Evolutionary conservation across 495 filamentous ascomycete species (phyloP), one percentile per base, ranked within the genome.

Genomic region (Chaetomium cochliodes): DNA sequence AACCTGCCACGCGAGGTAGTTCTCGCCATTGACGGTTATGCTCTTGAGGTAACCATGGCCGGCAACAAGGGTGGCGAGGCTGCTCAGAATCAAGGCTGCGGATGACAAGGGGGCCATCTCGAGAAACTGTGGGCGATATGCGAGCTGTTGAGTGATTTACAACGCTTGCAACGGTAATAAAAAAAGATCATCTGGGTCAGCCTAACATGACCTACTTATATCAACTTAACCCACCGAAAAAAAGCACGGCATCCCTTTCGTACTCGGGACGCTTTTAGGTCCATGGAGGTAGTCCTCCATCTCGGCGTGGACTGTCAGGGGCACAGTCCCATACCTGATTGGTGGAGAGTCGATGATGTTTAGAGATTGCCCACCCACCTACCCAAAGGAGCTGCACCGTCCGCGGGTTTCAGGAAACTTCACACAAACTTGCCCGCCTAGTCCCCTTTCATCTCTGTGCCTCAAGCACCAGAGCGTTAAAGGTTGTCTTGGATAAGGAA

Each of bases 1-100:
- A 37, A 70, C 66, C 60, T 71, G 58, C 63, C 66, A 71, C 1
- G 63, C 69, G 16, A 62, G 63, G 28, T 71, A 72, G 39, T 62
- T 61, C 49, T 69, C 51, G 55, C 60, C 61, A 25, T 61, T 62
- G 53, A 68, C 61, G 20, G 65, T 65, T 39, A 72, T 65, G 53
- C 58, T 65, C 23, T 69, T 62, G 23, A 72, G 58, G 41, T 63
- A 70, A 49, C 67, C 67, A 41, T 67, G 67, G 25, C 62, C 70
- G 13, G 58, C 49, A 6, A 65, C 67, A 9, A 66, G 60, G 46
- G 52, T 61, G 23, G 61, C 55, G 13, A 69, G 46, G 30, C 46
- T 23, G 20, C 41, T 30, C 16, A 71, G 59, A 9, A 61, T 11
- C 25, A 65, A 0, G 39, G 26, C 41, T 0, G 28, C 11, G 16